Evolutionary conservation across 768 basidiomycete species (phyloP), one percentile per base, ranked within the genome.

Genomic region (Tricholoma hemisulphureum): DNA sequence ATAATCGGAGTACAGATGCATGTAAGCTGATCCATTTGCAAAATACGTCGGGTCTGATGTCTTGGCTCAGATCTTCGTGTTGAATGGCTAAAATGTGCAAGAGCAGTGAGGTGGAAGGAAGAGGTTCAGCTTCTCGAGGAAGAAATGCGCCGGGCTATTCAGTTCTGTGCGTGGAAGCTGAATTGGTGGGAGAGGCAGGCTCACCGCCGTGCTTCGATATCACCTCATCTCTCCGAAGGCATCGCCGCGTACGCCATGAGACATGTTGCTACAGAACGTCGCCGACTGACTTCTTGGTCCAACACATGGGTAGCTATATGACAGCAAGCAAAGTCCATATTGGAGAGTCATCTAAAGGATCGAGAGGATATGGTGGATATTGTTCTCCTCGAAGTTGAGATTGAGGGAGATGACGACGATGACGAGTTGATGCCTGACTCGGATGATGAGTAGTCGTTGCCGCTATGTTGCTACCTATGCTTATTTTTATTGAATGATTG

Each of bases 41-140:
- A 4, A 31, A 21, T 11, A 31, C 39, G 5, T 34, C 52, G 10
- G 21, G 37, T 28, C 57, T 51, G 10, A 51, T 28, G 28, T 13
- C 46, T 24, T 41, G 10, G 20, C 31, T 2, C n/a, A 55, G 52
- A 54, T 34, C 43, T 66, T 8, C 65, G 62, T 4, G 53, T 72
- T 9, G 67, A 71, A 29, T 72, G 69, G 69, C 45, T 51, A 1
- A 72, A 71, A 56, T 56, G 62, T 1, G 65, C 68, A 0, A 55
- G 69, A 18, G 65, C 58, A 3, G 45, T 59, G 14, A 60, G 70
- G 1, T 69, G 67, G 67, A 26, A 55, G 14, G 71, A 72, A 41
- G 69, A 71, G 46, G 57, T 66, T 8, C 23, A 57, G 4, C 52
- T 69, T 4, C 56, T 68, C 24, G 50, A 63, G 7, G 65, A 71